Conservation (phyloP, 805 yeast species). For the Ogataea trehaloabstinens region DNA sequence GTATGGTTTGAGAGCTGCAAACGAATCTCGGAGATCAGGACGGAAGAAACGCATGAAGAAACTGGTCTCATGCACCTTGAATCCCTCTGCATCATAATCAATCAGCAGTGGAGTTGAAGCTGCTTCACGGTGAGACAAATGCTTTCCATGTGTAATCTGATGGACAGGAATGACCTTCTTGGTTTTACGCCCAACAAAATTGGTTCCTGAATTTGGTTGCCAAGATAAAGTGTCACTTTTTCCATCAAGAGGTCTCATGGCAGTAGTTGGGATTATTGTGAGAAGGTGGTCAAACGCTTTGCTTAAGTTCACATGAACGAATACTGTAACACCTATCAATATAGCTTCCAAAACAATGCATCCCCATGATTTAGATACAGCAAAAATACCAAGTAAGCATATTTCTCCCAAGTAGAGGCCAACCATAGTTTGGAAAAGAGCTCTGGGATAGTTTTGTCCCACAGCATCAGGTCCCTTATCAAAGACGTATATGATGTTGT, state of each 20-base stretch:
- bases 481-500: conserved; percentile 72
- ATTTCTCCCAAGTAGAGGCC: conserved; percentile 88
- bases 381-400: conserved; percentile 81
- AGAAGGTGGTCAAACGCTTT: conserved; percentile 65
- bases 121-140: background rate
- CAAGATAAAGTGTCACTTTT: conserved; percentile 60
- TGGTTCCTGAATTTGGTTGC: conserved; percentile 13
- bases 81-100: conserved; percentile 51
- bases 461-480: conserved; percentile 68
- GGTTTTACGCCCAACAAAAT: conserved; percentile 1
- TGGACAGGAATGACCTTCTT: background rate
- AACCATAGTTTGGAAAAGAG: conserved; percentile 80
- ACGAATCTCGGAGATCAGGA: conserved; percentile 54
- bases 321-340: conserved; percentile 60
- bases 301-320: conserved; percentile 64
- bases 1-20: conserved; percentile 45
- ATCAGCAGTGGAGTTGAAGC: conserved; percentile 59
- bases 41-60: conserved; percentile 43
- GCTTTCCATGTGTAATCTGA: background rate
- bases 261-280: conserved; percentile 60
- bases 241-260: conserved; percentile 78
- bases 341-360: conserved; percentile 77
- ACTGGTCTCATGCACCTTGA: conserved; percentile 17
- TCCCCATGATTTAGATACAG: conserved; percentile 94
- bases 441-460: conserved; percentile 85